phyloP scores from a whole-genome alignment of 176 grass and related monocot species.

The Aegilops sharonensis region DNA sequence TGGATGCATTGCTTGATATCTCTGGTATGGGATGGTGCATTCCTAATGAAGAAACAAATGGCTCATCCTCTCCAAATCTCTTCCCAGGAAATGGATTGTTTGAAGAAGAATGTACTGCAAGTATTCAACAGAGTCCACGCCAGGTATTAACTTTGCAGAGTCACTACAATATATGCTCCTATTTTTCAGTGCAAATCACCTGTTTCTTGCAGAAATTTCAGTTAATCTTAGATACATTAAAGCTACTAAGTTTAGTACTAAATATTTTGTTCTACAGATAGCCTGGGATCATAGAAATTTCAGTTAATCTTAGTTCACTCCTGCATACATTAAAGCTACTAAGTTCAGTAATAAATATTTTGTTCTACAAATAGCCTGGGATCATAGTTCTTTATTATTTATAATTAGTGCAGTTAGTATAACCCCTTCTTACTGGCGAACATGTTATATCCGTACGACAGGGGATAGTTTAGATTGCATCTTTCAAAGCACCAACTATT shows the following conservation, averaged over 20 bases:
- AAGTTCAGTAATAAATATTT: neutral
- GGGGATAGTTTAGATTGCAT: neutral
- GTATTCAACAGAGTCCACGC: slow-evolving; percentile 26
- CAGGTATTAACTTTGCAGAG: slow-evolving; percentile 54
- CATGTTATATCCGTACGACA: neutral
- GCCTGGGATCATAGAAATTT: neutral
- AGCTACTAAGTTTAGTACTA: neutral
- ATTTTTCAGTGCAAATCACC: neutral
- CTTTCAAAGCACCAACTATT: neutral
- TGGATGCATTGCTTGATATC: slow-evolving; percentile 75
- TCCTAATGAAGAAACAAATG: slow-evolving; percentile 20
- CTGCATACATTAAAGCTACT: neutral
- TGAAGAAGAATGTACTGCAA: slow-evolving; percentile 12
- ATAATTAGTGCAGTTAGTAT: slow-evolving; percentile 7
- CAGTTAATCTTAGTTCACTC: slow-evolving; percentile 6
- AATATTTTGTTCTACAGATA: neutral
- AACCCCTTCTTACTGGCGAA: neutral
- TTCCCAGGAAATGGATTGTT: slow-evolving; percentile 35
- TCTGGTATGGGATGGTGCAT: slow-evolving; percentile 43
- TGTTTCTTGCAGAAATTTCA: neutral
- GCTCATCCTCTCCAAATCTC: slow-evolving; percentile 22
- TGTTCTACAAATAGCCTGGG: neutral
- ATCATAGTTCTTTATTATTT: neutral
- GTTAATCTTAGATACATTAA: neutral
- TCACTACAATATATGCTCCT: neutral